phyloP scores from a whole-genome alignment of 2,329 filamentous ascomycete genomes.

The Coccinonectria pachysandricola region DNA sequence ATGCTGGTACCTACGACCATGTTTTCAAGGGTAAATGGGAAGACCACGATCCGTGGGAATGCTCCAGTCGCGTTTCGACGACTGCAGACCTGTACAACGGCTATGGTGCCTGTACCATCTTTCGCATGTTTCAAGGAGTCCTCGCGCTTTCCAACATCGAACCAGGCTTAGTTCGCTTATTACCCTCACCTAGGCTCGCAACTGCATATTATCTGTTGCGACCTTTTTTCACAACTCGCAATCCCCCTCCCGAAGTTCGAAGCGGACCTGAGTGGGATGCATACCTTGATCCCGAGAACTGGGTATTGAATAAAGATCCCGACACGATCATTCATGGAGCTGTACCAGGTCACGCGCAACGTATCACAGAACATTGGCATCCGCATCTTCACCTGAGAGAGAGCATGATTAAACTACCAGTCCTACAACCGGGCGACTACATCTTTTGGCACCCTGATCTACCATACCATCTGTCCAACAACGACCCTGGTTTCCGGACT shows the following conservation, averaged over 20 bases:
- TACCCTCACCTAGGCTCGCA: conserved; percentile 62
- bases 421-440: conserved; percentile 45
- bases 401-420: conserved; percentile 45
- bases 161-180: conserved; percentile 60
- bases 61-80: conserved; percentile 40
- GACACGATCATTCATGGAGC: conserved; percentile 48
- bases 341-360: conserved; percentile 47
- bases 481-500: conserved; percentile 21
- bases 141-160: conserved; percentile 44
- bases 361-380: conserved; percentile 47
- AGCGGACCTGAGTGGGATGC: conserved; percentile 36
- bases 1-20: conserved; percentile 43
- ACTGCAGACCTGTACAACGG: conserved; percentile 49
- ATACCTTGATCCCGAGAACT: conserved; percentile 39
- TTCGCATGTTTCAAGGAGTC: conserved; percentile 49
- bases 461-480: conserved; percentile 43
- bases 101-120: conserved; percentile 45
- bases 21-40: conserved; percentile 47
- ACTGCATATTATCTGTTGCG: conserved; percentile 67
- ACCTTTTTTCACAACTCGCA: conserved; percentile 41
- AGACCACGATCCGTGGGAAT: conserved; percentile 46
- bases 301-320: conserved; percentile 35
- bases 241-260: conserved; percentile 29
- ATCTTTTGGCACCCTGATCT: conserved; percentile 50
- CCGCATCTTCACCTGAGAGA: conserved; percentile 43